Evolutionary conservation across 352 stramenopile species (phyloP).

Genomic region (Thraustochytrium striatum): DNA sequence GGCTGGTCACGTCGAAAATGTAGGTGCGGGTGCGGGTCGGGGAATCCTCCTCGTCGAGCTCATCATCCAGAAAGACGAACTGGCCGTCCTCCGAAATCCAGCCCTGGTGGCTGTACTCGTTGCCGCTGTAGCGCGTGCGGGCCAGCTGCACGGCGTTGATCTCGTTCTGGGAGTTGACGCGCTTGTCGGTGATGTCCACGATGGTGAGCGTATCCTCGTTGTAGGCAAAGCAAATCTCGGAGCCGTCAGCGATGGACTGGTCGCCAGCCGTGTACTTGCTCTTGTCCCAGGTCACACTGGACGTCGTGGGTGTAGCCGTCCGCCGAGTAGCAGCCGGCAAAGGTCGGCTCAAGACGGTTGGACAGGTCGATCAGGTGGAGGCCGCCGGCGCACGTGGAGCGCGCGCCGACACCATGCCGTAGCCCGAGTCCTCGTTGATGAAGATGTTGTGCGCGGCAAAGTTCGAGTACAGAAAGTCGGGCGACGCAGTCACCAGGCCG

Average conservation of each 20-base stretch:
- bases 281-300: constrained; percentile 52
- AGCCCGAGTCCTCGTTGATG: constrained; percentile 47
- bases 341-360: not conserved
- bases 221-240: constrained; percentile 54
- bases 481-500: not conserved
- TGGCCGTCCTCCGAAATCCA: constrained; percentile 53
- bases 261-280: constrained; percentile 46
- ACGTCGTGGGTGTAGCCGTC: constrained; percentile 52
- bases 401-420: constrained; percentile 37
- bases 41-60: constrained; percentile 45
- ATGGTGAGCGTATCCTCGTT: constrained; percentile 51
- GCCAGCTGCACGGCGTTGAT: not conserved
- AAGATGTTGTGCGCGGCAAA: constrained; percentile 52
- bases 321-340: constrained; percentile 37
- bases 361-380: constrained; percentile 51
- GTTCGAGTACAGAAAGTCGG: not conserved
- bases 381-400: constrained; percentile 45
- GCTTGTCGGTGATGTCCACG: constrained; percentile 53
- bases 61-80: constrained; percentile 52
- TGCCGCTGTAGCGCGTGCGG: constrained; percentile 11
- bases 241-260: no score
- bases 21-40: not conserved
- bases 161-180: not conserved
- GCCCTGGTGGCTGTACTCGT: constrained; percentile 53
- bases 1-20: not conserved